Conservation (phyloP, 345 rosid species). For the Syzygium aqueum region DNA sequence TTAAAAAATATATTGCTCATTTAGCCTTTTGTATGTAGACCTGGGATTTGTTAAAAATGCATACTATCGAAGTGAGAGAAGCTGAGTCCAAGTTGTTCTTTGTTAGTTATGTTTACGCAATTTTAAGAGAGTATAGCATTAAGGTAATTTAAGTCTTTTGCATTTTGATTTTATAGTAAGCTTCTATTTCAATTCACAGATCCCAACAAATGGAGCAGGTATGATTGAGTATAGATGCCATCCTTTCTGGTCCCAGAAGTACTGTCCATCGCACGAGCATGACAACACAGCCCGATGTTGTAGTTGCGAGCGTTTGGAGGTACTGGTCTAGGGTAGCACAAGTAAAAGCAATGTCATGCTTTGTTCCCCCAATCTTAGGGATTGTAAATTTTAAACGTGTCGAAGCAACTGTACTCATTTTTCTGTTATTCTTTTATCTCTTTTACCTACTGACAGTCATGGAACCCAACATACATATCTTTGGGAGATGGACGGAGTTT, state of each 20-base stretch:
- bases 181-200: slow-evolving; percentile 25
- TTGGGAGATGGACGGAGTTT: slow-evolving; percentile 79
- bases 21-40: background rate
- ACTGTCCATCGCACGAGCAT: slow-evolving; percentile 82
- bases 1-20: background rate
- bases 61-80: background rate
- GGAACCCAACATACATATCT: slow-evolving; percentile 7
- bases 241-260: slow-evolving; percentile 95
- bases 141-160: background rate
- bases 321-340: slow-evolving; percentile 11
- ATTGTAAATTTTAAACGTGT: background rate
- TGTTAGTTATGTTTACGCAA: background rate
- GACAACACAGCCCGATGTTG: slow-evolving; percentile 86
- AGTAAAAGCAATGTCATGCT: background rate
- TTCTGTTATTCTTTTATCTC: background rate
- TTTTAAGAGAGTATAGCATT: background rate
- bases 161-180: background rate
- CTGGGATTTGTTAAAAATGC: background rate
- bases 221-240: slow-evolving; percentile 92
- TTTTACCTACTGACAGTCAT: background rate
- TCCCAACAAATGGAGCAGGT: slow-evolving; percentile 76
- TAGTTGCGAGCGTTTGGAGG: slow-evolving; percentile 96
- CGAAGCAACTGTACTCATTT: background rate
- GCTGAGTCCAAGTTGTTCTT: background rate
- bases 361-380: background rate